A percentile compares a stretch with the other conserved stretches of the same genome.
phyloP scores from a whole-genome alignment of 495 filamentous ascomycete species.

The Cladorrhinum samala region DNA sequence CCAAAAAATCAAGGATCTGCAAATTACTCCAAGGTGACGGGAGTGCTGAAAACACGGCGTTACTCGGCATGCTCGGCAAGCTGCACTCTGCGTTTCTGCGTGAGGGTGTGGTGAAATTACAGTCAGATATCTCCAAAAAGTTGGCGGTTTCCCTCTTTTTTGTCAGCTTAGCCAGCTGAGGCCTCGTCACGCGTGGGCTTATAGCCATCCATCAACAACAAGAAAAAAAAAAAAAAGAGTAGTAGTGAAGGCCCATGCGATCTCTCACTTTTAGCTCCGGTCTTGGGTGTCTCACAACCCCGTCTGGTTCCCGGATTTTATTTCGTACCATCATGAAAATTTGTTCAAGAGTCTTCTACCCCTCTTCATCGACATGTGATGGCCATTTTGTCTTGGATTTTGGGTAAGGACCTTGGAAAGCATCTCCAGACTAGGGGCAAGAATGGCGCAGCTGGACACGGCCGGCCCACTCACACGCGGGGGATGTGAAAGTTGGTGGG shows the following conservation, averaged over 20 bases:
- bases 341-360: not conserved
- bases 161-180: constrained; percentile 14
- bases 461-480: not conserved
- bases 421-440: not conserved
- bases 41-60: not conserved
- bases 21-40: not conserved
- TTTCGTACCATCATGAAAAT: not conserved
- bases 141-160: constrained; percentile 1
- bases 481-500: not conserved
- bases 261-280: constrained; percentile 2
- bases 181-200: constrained; percentile 13
- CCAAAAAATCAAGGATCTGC: not conserved
- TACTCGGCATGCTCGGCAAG: constrained; percentile 1
- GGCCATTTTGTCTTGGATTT: not conserved
- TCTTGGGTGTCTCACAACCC: not conserved
- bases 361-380: constrained; percentile 1
- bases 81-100: too few relatives aligned
- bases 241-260: constrained; percentile 3
- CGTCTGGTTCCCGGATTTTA: constrained; percentile 5
- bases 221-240: too few relatives aligned
- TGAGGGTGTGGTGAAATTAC: too few relatives aligned
- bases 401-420: not conserved
- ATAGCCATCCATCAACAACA: not conserved
- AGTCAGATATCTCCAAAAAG: constrained; percentile 6
- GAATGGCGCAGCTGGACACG: constrained; percentile 1